Conservation (phyloP, 371 early-diverging fungal species). For the Blakeslea trispora region DNA sequence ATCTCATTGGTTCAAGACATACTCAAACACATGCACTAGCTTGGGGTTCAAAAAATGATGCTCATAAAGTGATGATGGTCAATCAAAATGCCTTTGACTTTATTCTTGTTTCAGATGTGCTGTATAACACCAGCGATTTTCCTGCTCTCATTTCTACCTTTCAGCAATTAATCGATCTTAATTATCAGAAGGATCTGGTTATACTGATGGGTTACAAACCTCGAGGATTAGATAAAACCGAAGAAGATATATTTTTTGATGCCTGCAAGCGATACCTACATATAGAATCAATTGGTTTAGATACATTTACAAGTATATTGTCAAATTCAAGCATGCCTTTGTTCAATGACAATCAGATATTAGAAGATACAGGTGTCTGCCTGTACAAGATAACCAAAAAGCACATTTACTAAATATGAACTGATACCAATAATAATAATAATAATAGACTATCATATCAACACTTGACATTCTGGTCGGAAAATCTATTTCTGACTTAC, state of each 20-base stretch:
- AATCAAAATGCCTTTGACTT: slow-evolving; percentile 25
- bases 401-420: neutral
- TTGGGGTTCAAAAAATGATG: slow-evolving; percentile 25
- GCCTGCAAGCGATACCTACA: slow-evolving; percentile 22
- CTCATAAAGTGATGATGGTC: neutral
- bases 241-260: slow-evolving; percentile 51
- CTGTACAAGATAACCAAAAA: slow-evolving; percentile 8
- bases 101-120: slow-evolving; percentile 53
- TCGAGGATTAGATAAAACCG: slow-evolving; percentile 38
- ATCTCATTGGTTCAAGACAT: slow-evolving; percentile 15
- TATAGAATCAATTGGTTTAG: slow-evolving; percentile 3
- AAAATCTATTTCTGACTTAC: too few relatives aligned
- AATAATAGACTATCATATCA: too few relatives aligned
- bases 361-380: slow-evolving; percentile 6
- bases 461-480: too few relatives aligned
- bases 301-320: neutral
- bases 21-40: slow-evolving; percentile 19
- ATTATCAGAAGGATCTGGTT: slow-evolving; percentile 27
- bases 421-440: too few relatives aligned
- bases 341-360: neutral
- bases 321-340: neutral
- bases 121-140: slow-evolving; percentile 46
- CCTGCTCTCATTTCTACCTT: slow-evolving; percentile 32
- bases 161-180: slow-evolving; percentile 3
- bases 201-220: slow-evolving; percentile 61